phyloP scores from a whole-genome alignment of 768 basidiomycete species.

The Postia placenta region DNA sequence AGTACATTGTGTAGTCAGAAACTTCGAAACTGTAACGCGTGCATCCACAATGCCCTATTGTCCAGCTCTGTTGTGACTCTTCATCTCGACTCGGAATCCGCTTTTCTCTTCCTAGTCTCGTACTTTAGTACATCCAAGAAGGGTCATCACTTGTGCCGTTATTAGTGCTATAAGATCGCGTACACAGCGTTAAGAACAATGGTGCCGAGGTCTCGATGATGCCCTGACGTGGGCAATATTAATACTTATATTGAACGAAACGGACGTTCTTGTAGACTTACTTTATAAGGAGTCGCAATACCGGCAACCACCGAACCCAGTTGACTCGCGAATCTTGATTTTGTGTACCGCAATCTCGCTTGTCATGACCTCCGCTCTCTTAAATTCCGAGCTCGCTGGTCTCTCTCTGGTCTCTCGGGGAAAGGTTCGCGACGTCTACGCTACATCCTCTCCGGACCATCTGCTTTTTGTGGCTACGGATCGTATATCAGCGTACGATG shows the following conservation, averaged over 20 bases:
- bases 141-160: too few relatives aligned
- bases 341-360: not conserved
- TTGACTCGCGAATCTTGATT: not conserved
- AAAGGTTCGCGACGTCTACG: constrained; percentile 95
- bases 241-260: too few relatives aligned
- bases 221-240: too few relatives aligned
- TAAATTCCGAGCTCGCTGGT: constrained; percentile 49
- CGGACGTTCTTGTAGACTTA: not conserved
- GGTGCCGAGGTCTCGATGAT: too few relatives aligned
- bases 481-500: constrained; percentile 95
- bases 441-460: constrained; percentile 58
- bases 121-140: too few relatives aligned
- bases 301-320: not conserved
- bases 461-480: constrained; percentile 94
- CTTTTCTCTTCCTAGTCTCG: too few relatives aligned
- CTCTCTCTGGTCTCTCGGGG: constrained; percentile 78
- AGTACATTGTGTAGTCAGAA: not conserved
- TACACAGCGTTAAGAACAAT: too few relatives aligned
- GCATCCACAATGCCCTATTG: too few relatives aligned
- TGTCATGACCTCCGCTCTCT: constrained; percentile 24
- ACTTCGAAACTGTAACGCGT: too few relatives aligned
- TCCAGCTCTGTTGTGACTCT: too few relatives aligned
- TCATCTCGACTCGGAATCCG: too few relatives aligned
- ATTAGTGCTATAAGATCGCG: too few relatives aligned
- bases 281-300: constrained; percentile 3